A percentile compares a stretch with the other conserved stretches of the same genome.
These are phyloP conservation scores for Thymus quinquecostatus DNA, from an alignment of 257 asterid genomes.

Conservation along the genomic window DNA sequence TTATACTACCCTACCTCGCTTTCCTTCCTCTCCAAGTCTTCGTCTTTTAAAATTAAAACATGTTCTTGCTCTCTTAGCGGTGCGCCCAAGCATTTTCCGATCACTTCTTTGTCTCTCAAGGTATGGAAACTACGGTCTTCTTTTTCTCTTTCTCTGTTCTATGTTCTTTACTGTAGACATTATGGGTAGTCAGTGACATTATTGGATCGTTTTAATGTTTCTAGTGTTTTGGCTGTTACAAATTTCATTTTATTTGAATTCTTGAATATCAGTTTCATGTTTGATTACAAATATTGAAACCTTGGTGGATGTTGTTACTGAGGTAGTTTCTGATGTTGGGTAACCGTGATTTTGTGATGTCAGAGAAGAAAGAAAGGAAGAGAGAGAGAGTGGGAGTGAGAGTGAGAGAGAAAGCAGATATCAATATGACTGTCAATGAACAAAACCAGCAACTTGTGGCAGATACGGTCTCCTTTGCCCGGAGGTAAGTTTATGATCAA, in stretches of 20 bases:
- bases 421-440: constrained; percentile 32
- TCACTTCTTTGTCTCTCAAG: background rate
- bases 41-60: background rate
- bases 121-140: background rate
- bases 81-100: background rate
- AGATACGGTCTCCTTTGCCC: constrained; percentile 51
- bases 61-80: background rate
- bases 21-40: constrained; percentile 23
- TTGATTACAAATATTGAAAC: background rate
- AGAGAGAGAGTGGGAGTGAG: background rate
- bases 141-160: background rate
- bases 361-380: background rate
- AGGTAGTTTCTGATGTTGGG: background rate
- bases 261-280: too few species aligned
- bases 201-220: background rate
- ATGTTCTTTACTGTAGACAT: background rate
- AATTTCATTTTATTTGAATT: too few species aligned
- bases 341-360: constrained; percentile 2
- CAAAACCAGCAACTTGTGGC: constrained; percentile 38
- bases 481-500: constrained; percentile 42
- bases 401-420: background rate
- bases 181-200: background rate
- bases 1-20: too few species aligned
- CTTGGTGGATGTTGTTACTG: background rate
- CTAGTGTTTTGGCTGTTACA: background rate